These are phyloP conservation scores for Exophiala lecanii-corni DNA, from an alignment of 2,329 filamentous ascomycete genomes.

Conservation along the genomic window DNA sequence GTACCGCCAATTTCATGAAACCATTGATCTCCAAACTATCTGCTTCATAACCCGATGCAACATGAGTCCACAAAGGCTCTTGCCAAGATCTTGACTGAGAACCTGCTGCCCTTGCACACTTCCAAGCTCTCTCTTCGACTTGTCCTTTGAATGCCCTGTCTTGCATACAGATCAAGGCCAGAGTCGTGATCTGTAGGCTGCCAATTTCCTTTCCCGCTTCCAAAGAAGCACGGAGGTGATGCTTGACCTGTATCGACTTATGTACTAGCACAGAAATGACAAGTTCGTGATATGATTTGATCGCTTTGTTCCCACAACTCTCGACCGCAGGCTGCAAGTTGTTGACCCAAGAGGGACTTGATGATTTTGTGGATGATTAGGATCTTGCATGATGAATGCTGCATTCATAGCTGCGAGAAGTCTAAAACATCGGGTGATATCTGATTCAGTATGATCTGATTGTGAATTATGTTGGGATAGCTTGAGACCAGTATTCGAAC, in stretches of 20 bases:
- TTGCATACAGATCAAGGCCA: conserved; percentile 81
- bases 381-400: conserved; percentile 67
- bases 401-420: conserved; percentile 62
- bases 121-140: conserved; percentile 73
- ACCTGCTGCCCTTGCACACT: conserved; percentile 66
- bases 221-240: conserved; percentile 69
- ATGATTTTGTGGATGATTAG: conserved; percentile 52
- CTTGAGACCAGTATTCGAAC: conserved; percentile 20
- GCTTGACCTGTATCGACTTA: conserved; percentile 70
- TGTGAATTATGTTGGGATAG: conserved; percentile 19
- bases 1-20: conserved; percentile 50
- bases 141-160: conserved; percentile 76
- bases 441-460: conserved; percentile 13
- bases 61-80: conserved; percentile 72
- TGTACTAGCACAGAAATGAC: conserved; percentile 64
- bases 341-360: conserved; percentile 60
- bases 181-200: conserved; percentile 76
- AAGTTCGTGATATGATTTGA: conserved; percentile 73
- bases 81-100: conserved; percentile 65
- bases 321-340: conserved; percentile 64
- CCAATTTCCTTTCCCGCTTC: conserved; percentile 62
- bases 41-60: conserved; percentile 72
- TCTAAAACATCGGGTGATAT: conserved; percentile 59
- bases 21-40: conserved; percentile 71
- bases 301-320: conserved; percentile 66